Base-by-base conservation (phyloP, 2,329 filamentous ascomycete genomes). In the Beauveria bassiana region DNA sequence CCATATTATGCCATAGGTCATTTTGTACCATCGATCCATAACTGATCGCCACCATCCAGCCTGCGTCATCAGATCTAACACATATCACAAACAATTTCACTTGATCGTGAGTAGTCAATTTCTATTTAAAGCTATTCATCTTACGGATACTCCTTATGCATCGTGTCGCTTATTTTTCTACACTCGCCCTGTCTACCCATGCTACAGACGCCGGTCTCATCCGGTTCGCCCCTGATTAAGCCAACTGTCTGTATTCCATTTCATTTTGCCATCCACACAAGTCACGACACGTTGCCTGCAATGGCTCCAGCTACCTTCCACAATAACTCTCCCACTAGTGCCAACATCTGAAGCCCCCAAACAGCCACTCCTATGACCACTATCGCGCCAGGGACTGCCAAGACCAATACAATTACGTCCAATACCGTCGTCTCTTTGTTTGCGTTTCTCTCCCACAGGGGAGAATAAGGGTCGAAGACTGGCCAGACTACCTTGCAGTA, bases 401-500 rank as follows among this genome's bases (percentile, higher is more conserved):
- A 61, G 38, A 67, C 61, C 24, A 72, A 60, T 26, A 68, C 62
- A 16, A 67, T 55, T 2, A 55, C 40, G 22, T 64, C 53, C 51
- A 58, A 53, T 63, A 68, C 63, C 2, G 66, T 70, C 38, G 63
- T 59, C 49, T 70, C 61, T 22, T 68, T 59, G 40, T 61, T 67
- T 18, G 63, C 64, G 28, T 68, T 65, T 43, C 68, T 64, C 59
- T 65, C 60, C 72, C 75, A 74, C 59, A 74, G 68, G 38, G 70
- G 67, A 31, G 77, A 78, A 2, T 69, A 65, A 8, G 66, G 64
- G 65, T 77, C 67, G 62, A 79, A 76, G 14, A 78, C 74, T 2
- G 76, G 77, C 54, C 66, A 66, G 18, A 78, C 70, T 14, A 73
- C 63, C 46, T 60, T 62, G 74, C 70, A 77, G 66, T 77, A 79